Percentiles rank a stretch among this genome's conserved stretches.
Conservation (phyloP, 306 rosid species). For the Casuarina equisetifolia region DNA sequence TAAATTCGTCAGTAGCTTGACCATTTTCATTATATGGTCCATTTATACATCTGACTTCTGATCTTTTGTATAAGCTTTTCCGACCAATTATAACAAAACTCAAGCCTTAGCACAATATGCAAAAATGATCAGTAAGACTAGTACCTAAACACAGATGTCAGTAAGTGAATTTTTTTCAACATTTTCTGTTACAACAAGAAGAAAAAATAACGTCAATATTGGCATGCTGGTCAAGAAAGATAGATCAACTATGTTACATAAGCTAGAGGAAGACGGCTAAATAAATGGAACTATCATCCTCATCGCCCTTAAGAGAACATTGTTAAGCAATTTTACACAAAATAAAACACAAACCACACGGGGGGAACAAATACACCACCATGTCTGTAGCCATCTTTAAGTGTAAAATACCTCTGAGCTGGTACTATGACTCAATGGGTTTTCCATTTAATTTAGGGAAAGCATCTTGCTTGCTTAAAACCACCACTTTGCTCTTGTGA, state of each 20-base stretch:
- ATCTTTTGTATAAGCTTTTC: no score
- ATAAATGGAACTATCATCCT: neutral
- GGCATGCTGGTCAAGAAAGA: neutral
- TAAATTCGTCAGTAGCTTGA: no score
- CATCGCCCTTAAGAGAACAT: neutral
- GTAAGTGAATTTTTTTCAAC: neutral
- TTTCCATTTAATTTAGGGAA: conserved; percentile 89
- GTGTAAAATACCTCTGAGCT: conserved; percentile 4
- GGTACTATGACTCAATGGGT: conserved; percentile 63
- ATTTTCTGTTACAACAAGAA: no score
- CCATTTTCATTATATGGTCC: no score
- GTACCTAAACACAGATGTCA: no score
- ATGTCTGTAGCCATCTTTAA: neutral
- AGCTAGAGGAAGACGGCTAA: neutral
- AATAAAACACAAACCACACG: no score
- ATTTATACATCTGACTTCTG: no score
- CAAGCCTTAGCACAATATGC: neutral
- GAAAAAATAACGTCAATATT: no score
- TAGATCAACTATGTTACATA: neutral
- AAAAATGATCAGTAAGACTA: no score
- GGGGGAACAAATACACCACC: no score
- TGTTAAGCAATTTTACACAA: neutral
- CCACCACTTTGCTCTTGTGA: conserved; percentile 95
- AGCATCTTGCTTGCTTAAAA: conserved; percentile 93
- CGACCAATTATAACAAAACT: no score